Percentiles rank a stretch among this genome's conserved stretches.
These are phyloP conservation scores for Cercospora citrullina DNA, from an alignment of 2,329 filamentous ascomycete species.

Conservation along the genomic window DNA sequence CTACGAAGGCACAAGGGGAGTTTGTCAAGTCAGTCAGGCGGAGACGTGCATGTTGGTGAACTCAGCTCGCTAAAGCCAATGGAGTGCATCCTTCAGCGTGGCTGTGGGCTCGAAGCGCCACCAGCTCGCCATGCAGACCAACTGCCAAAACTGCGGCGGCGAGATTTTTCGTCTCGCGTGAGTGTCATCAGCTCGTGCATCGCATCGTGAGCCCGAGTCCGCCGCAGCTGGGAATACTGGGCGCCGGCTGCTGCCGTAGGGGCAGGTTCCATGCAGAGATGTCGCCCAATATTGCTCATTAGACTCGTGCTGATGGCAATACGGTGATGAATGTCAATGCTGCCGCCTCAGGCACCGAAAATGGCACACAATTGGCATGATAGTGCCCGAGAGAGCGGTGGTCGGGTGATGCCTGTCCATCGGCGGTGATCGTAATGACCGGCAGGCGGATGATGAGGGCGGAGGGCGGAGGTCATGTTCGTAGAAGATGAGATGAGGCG, in stretches of 20 bases:
- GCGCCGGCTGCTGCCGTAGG: neutral
- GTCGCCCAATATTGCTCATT: neutral
- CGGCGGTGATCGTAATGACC: neutral
- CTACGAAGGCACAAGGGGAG: neutral
- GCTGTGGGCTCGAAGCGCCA: neutral
- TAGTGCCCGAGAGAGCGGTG: neutral
- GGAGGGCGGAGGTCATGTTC: neutral
- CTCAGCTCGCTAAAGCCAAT: neutral
- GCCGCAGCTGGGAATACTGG: neutral
- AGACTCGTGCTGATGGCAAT: neutral
- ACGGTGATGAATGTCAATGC: neutral
- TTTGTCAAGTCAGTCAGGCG: neutral
- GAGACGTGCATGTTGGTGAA: neutral
- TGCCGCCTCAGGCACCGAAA: neutral
- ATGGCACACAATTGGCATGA: no score
- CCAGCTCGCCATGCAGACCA: neutral
- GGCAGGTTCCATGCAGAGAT: neutral
- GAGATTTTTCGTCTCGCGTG: neutral
- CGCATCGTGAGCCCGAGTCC: neutral
- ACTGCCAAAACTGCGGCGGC: neutral
- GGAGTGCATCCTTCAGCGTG: neutral
- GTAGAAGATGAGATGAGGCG: neutral
- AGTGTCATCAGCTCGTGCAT: neutral
- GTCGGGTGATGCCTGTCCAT: neutral
- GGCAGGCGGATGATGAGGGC: neutral